Base-by-base conservation (phyloP, 495 filamentous ascomycete species). In the Tetracladium setigerum region DNA sequence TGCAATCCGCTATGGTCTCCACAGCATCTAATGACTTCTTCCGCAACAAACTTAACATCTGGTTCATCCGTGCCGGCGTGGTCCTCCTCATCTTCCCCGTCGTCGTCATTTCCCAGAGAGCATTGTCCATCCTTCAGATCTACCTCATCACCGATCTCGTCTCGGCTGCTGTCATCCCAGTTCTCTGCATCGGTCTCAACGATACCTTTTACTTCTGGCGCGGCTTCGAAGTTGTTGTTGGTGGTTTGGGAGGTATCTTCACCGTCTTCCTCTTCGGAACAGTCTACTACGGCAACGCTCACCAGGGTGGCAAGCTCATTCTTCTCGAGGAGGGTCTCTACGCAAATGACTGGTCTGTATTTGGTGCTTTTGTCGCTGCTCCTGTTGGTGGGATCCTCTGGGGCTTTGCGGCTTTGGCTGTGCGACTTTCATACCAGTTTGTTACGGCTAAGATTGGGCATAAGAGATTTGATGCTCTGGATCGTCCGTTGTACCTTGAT, bases 301-400 rank as follows among this genome's bases (percentile, higher is more conserved):
- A 73, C n/a, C 50, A 69, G 24, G 84, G 80, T 6, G 82, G 71
- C 10, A 70, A 82, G 50, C 71, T 89, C 16, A 70, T 89, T 46
- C 65, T 89, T 15, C 63, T 89, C n/a, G 67, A 84, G 52, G 63
- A 77, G 44, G 84, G 85, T 1, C 66, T 89, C 12, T 89, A 84
- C 60, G 76, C 67, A 0, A 68, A 76, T 34, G 84, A 86, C 55
- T 89, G 84, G 84, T 79, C 77, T 50, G 81, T 72, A 6, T 89
- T 89, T 56, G 84, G 84, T 41, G 83, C 83, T n/a, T 89, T 88
- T 44, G 71, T 87, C 10, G 84, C 79, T n/a, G 82, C 82, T 5
- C 84, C 84, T 1, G 53, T 87, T 13, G 84, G 84, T 7, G 82
- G 83, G 7, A 44, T 89, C 10, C 63, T 89, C 30, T 89, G 81